Evolutionary conservation across 2,329 filamentous ascomycete genomes (phyloP).

Genomic region (Karstenula rhodostoma): DNA sequence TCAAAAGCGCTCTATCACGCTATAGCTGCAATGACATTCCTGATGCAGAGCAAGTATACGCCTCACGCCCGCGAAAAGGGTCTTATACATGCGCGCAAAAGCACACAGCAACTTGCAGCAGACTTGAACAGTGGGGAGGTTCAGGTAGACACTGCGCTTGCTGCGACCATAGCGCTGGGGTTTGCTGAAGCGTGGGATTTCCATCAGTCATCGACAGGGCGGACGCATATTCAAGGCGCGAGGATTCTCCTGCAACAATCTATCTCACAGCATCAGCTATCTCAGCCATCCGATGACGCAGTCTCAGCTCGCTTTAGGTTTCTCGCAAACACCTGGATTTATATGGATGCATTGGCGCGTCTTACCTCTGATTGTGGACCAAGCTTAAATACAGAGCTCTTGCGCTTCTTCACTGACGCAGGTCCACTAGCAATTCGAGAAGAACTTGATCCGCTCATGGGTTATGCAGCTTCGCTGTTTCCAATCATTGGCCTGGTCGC

Average conservation of each 20-base stretch:
- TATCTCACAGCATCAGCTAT: slow-evolving; percentile 54
- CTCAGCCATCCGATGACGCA: slow-evolving; percentile 42
- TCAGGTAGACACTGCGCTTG: slow-evolving; percentile 67
- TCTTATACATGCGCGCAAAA: slow-evolving; percentile 69
- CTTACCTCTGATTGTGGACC: slow-evolving; percentile 68
- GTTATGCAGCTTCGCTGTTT: slow-evolving; percentile 70
- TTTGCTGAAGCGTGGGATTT: slow-evolving; percentile 75
- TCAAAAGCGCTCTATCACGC: slow-evolving; percentile 72
- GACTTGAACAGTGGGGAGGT: slow-evolving; percentile 64
- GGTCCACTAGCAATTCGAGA: slow-evolving; percentile 31
- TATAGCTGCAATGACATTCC: slow-evolving; percentile 71
- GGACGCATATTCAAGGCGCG: slow-evolving; percentile 70
- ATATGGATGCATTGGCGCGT: slow-evolving; percentile 75
- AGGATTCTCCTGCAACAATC: slow-evolving; percentile 68
- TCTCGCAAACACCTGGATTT: slow-evolving; percentile 73
- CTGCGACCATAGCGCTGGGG: slow-evolving; percentile 70
- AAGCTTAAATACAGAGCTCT: slow-evolving; percentile 55
- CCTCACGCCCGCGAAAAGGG: slow-evolving; percentile 65
- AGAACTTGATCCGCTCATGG: slow-evolving; percentile 72
- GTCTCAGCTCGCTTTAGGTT: slow-evolving; percentile 63
- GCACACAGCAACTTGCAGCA: slow-evolving; percentile 64
- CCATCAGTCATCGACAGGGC: slow-evolving; percentile 67
- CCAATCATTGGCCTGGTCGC: slow-evolving; percentile 71
- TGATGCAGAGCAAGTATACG: slow-evolving; percentile 66
- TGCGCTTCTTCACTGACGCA: slow-evolving; percentile 21